A percentile compares a stretch with the other conserved stretches of the same genome.
Evolutionary conservation across 768 basidiomycete species (phyloP).

Genomic region (Leccinum incarnatum): DNA sequence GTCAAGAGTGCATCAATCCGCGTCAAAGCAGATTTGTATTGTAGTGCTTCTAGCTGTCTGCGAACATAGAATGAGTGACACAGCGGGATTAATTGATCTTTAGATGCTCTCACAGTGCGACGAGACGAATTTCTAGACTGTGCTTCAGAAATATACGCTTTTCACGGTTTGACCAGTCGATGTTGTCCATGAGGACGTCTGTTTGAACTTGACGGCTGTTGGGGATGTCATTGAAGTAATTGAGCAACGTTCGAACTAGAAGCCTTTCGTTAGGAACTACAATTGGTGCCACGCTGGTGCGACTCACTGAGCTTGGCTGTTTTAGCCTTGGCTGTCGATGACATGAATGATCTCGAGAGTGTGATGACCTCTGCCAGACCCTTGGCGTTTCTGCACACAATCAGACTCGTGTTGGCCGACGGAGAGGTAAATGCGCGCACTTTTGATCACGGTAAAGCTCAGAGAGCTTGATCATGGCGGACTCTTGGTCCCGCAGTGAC

Average conservation of each 20-base stretch:
- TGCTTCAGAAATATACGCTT: constrained; percentile 97
- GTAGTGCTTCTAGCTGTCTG: constrained; percentile 71
- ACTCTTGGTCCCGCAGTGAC: constrained; percentile 75
- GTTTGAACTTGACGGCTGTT: constrained; percentile 75
- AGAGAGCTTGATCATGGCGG: constrained; percentile 80
- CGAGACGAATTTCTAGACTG: constrained; percentile 85
- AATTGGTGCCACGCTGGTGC: background rate
- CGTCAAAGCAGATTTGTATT: constrained; percentile 74
- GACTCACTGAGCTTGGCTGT: constrained; percentile 86
- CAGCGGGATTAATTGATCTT: background rate
- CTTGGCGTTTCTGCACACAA: constrained; percentile 63
- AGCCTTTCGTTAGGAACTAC: background rate
- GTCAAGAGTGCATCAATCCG: constrained; percentile 86
- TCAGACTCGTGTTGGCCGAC: background rate
- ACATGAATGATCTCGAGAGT: constrained; percentile 81
- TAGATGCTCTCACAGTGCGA: constrained; percentile 53
- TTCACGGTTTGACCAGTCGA: constrained; percentile 87
- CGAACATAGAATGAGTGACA: constrained; percentile 6
- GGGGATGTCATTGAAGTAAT: constrained; percentile 81
- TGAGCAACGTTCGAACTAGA: constrained; percentile 88
- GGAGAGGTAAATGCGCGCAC: constrained; percentile 40
- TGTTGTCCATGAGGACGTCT: constrained; percentile 83
- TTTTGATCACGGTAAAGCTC: constrained; percentile 83
- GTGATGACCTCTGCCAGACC: constrained; percentile 86
- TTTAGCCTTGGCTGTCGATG: constrained; percentile 95